Base-by-base conservation (phyloP, 2,329 filamentous ascomycete species). In the Cladosporium sp. region DNA sequence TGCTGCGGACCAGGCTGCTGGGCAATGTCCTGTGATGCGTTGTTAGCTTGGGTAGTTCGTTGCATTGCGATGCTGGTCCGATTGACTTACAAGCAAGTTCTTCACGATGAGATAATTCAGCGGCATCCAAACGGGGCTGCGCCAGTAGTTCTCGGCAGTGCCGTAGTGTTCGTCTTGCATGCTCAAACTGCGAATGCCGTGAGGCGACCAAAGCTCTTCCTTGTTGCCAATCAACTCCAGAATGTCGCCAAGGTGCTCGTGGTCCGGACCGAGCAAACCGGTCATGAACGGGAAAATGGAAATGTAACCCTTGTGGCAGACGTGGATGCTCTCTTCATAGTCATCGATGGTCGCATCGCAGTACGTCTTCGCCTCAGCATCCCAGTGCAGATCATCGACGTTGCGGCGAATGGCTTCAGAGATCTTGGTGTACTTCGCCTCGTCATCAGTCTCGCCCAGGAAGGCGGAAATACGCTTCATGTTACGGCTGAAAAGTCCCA, bases 291-390 rank as follows among this genome's bases (percentile, higher is more conserved):
- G 93, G 69, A 95, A 93, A 22, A 98, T 76, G 18, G 88, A 93
- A 58, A 97, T 83, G 64, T 98, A 98, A 16, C 93, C 93, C 70
- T 95, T 95, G 74, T 97, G 93, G 72, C 93, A 98, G 36, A 96
- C 88, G 16, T 93, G 84, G 30, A 78, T 69, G 62, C 88, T 84
- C 71, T 98, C 93, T 68, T 98, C 93, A 64, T 88, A 98, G 53
- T 90, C 90, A 61, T 98, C 92, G 53, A 98, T 86, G 0, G 89
- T 96, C 1, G 90, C 89, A 67, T 98, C 93, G 67, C 93, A 98
- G 73, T 90, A 98, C 55, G 86, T 87, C 50, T 88, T 83, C 3
- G 84, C 79, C 59, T 84, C 78, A 49, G 88, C 80, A 15, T 85
- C 86, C 93, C 93, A 98, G 72, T 98, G 93, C 33, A 98, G 78